Evolutionary conservation across 805 yeast genomes (phyloP), one percentile per base, ranked within the genome.

Genomic region (Candida vartiovaarae): DNA sequence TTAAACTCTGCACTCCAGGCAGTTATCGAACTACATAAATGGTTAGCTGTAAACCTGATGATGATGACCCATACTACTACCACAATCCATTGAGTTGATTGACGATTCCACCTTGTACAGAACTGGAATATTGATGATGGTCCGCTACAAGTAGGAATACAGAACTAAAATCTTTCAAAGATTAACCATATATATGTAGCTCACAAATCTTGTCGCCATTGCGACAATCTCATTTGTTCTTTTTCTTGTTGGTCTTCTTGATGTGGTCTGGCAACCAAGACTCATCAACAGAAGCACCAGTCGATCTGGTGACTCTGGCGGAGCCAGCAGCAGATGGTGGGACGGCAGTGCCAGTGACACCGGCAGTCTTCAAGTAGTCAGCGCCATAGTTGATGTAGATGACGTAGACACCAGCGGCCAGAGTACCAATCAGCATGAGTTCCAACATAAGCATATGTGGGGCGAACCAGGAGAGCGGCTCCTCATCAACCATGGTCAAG

Each of bases 401-500:
- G 48, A 67, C 60, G 62, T 80, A 83, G 36, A 68, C 79, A 38
- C 73, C 53, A 35, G 66, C 74, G 41, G 67, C 80, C 28, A 80
- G 42, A 20, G 80, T 61, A 24, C 65, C 72, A 3, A 68, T 52
- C 45, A 86, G 64, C 26, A 84, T 52, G 11, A 77, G 41, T 59
- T 80, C 83, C 51, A 84, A 74, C 32, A 84, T 61, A 46, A 87
- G 58, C 56, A 88, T 74, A 63, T 81, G 79, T 10, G 90, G 93
- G 59, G 84, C 77, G 65, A 82, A 80, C 42, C 81, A 50, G 1
- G 95, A 82, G 53, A 89, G 67, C 44, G 81, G 74, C 32, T 74
- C 75, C 54, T 88, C 95, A 8, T 63, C 63, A 44, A 89, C 75
- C 24, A 68, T 61, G 37, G 84, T 66, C 46, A 80, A 64, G 55